phyloP scores from a whole-genome alignment of 2,329 filamentous ascomycete species.

The Aspergillus novoparasiticus region DNA sequence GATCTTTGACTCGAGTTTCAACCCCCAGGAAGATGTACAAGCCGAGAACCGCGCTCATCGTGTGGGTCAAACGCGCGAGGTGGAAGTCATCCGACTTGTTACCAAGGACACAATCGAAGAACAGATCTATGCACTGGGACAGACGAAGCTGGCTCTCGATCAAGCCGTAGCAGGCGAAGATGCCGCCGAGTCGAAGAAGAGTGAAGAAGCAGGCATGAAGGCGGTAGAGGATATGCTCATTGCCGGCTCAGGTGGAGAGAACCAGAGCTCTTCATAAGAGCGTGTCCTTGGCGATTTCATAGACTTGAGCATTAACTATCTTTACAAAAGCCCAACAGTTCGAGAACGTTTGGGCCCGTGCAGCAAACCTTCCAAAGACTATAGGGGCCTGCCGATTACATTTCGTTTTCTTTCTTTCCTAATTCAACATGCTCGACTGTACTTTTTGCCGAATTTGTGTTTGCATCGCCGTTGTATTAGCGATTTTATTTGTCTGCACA shows the following conservation, averaged over 20 bases:
- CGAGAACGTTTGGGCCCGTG: not conserved
- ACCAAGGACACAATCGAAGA: constrained; percentile 85
- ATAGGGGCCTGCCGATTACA: not conserved
- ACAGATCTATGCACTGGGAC: constrained; percentile 85
- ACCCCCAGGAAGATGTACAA: constrained; percentile 97
- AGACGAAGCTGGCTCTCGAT: constrained; percentile 91
- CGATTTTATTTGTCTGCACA: not conserved
- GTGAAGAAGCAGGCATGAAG: constrained; percentile 53
- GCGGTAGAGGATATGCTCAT: constrained; percentile 54
- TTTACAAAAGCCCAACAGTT: not conserved
- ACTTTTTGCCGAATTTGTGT: not conserved
- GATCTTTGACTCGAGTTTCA: constrained; percentile 96
- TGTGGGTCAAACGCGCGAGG: constrained; percentile 85
- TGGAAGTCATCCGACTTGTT: constrained; percentile 87
- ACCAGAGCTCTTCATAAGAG: constrained; percentile 10
- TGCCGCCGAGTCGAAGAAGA: constrained; percentile 53
- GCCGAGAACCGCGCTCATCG: constrained; percentile 96
- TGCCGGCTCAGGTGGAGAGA: constrained; percentile 39
- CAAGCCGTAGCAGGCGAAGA: constrained; percentile 67
- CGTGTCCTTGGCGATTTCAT: not conserved
- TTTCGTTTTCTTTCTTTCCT: not conserved
- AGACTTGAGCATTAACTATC: not conserved
- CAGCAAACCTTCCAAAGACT: not conserved
- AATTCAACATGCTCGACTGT: not conserved
- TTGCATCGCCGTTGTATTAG: constrained; percentile 2